Percentiles rank a stretch among this genome's conserved stretches.
phyloP scores from a whole-genome alignment of 1,284 basidiomycete genomes.

The Pseudozyma pruni region DNA sequence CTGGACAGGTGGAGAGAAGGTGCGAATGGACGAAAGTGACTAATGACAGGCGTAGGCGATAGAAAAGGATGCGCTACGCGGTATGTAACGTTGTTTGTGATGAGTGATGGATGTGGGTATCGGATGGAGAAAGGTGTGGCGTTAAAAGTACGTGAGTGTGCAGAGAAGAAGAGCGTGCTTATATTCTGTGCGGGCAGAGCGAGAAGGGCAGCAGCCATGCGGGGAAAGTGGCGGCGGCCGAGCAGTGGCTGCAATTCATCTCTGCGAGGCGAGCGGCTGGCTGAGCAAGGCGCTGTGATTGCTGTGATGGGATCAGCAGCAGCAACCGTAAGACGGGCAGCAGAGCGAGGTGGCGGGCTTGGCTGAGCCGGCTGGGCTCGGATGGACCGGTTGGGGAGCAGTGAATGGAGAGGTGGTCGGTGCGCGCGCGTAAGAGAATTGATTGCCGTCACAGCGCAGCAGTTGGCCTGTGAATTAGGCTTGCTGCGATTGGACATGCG shows the following conservation, averaged over 20 bases:
- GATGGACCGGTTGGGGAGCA: no score
- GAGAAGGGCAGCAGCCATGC: neutral
- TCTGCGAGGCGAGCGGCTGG: neutral
- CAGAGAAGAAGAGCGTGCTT: neutral
- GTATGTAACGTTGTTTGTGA: slow-evolving; percentile 1
- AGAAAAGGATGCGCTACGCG: slow-evolving; percentile 1
- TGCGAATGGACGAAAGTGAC: neutral
- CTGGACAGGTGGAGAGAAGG: neutral
- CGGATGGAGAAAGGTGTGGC: slow-evolving; percentile 15
- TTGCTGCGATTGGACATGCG: neutral
- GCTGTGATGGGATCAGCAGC: neutral
- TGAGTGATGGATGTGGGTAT: no score
- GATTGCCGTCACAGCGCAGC: no score
- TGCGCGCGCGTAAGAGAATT: slow-evolving; percentile 1
- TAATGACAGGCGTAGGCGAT: slow-evolving; percentile 9
- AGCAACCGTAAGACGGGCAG: neutral
- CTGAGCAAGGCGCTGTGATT: neutral
- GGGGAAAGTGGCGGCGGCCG: slow-evolving; percentile 18
- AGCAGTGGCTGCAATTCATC: neutral
- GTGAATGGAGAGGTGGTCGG: slow-evolving; percentile 6
- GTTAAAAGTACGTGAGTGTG: slow-evolving; percentile 15
- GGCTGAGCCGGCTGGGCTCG: neutral
- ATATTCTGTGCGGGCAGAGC: slow-evolving; percentile 9
- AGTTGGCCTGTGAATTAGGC: slow-evolving; percentile 1
- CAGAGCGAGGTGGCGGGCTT: neutral